These are phyloP conservation scores for Tylopilus felleus DNA, from an alignment of 768 basidiomycete species.

Conservation along the genomic window DNA sequence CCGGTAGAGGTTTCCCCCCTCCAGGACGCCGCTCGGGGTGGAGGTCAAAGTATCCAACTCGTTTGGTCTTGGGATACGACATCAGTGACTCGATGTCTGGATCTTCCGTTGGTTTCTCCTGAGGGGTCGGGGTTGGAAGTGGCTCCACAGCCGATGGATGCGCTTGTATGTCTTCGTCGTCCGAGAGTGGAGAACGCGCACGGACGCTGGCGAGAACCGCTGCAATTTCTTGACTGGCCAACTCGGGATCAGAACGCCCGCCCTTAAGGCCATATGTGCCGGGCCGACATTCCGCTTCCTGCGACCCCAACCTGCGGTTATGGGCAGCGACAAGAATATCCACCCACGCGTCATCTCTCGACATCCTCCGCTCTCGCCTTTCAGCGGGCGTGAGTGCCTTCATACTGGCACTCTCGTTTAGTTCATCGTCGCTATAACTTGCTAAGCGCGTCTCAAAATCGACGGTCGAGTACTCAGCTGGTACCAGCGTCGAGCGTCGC, in stretches of 20 bases:
- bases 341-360: conserved; percentile 79
- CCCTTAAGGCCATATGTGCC: conserved; percentile 33
- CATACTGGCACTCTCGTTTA: conserved; percentile 40
- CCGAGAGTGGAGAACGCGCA: conserved; percentile 35
- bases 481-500: conserved; percentile 49
- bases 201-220: conserved; percentile 61
- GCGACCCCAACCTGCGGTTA: conserved; percentile 48
- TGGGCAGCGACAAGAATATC: conserved; percentile 74
- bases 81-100: conserved; percentile 43
- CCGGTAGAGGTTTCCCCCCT: conserved; percentile 11
- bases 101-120: conserved; percentile 45
- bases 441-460: conserved; percentile 83
- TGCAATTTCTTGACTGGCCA: conserved; percentile 70
- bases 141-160: conserved; percentile 21
- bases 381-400: conserved; percentile 40
- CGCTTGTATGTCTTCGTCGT: conserved; percentile 37
- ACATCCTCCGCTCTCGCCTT: conserved; percentile 40
- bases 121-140: background rate
- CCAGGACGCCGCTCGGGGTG: conserved; percentile 67
- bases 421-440: conserved; percentile 51
- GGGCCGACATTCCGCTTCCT: conserved; percentile 44
- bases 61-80: conserved; percentile 34
- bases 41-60: conserved; percentile 72
- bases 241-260: conserved; percentile 58
- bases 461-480: conserved; percentile 76